Conservation (phyloP, 331 rosid genomes). For the Stylosanthes scabra region DNA sequence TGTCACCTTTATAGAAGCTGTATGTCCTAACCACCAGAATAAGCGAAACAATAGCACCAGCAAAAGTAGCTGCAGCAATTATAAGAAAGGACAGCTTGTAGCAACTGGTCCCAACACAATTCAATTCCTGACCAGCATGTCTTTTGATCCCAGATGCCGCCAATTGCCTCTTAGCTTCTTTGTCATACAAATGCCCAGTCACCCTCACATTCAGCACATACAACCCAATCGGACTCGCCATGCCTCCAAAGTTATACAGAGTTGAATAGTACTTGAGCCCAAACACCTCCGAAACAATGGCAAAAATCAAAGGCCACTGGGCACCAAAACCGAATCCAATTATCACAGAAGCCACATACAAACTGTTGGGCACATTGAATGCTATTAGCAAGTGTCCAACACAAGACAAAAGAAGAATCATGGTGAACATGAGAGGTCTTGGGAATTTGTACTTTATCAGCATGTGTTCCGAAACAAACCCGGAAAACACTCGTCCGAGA, state of each 20-base stretch:
- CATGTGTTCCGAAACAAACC: conserved; percentile 64
- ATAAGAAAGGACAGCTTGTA: conserved; percentile 64
- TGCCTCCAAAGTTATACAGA: conserved; percentile 73
- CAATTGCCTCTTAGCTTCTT: conserved; percentile 63
- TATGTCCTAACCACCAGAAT: conserved; percentile 70
- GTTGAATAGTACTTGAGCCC: conserved; percentile 82
- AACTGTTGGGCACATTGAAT: conserved; percentile 63
- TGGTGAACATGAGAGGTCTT: conserved; percentile 66
- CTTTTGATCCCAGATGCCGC: conserved; percentile 52
- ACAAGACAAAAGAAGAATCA: conserved; percentile 60
- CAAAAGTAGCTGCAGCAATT: conserved; percentile 60
- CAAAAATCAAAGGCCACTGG: conserved; percentile 75
- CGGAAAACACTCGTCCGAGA: conserved; percentile 59
- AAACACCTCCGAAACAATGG: conserved; percentile 72
- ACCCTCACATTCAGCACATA: conserved; percentile 71
- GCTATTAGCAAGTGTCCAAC: conserved; percentile 81
- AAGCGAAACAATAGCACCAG: conserved; percentile 64
- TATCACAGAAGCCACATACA: conserved; percentile 67
- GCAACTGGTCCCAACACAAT: conserved; percentile 63
- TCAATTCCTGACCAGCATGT: conserved; percentile 50
- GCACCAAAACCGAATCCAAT: conserved; percentile 80
- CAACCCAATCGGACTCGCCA: conserved; percentile 77
- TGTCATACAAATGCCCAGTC: conserved; percentile 70
- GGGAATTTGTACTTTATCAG: conserved; percentile 60
- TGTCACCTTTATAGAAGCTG: conserved; percentile 64